These are phyloP conservation scores for Candida sanyiensis DNA, from an alignment of 805 yeast genomes.

Conservation along the genomic window DNA sequence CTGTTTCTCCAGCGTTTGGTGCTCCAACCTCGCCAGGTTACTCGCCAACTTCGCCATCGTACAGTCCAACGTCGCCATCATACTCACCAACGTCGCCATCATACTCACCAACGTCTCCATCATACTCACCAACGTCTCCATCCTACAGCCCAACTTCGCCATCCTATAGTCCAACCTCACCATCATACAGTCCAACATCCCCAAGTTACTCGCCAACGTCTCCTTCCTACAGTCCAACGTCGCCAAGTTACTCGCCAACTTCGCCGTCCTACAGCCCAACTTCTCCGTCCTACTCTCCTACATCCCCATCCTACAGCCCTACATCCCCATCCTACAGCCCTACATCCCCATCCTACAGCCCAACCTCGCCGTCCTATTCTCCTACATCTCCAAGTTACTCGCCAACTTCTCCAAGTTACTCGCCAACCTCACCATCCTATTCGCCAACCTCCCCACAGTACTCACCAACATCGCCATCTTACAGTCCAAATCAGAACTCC, in stretches of 20 bases:
- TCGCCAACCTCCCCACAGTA: slow-evolving; percentile 40
- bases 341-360: slow-evolving; percentile 51
- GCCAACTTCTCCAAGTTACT: slow-evolving; percentile 63
- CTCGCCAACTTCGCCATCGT: slow-evolving; percentile 62
- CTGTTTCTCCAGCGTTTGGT: slow-evolving; percentile 45
- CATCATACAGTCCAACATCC: slow-evolving; percentile 67
- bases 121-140: slow-evolving; percentile 77
- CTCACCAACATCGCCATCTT: slow-evolving; percentile 38
- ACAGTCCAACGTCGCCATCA: slow-evolving; percentile 54
- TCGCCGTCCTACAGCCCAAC: slow-evolving; percentile 69
- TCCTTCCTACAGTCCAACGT: slow-evolving; percentile 72
- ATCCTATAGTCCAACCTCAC: slow-evolving; percentile 65
- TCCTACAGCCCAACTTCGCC: slow-evolving; percentile 73
- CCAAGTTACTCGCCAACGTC: slow-evolving; percentile 78
- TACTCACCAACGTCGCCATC: slow-evolving; percentile 41
- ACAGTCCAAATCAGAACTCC: slow-evolving; percentile 35
- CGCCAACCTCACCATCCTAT: slow-evolving; percentile 53
- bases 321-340: slow-evolving; percentile 54
- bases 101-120: slow-evolving; percentile 38
- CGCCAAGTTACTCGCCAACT: slow-evolving; percentile 73
- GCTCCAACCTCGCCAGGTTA: slow-evolving; percentile 51
- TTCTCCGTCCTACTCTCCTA: slow-evolving; percentile 69
- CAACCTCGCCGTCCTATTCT: slow-evolving; percentile 50
- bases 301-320: slow-evolving; percentile 60
- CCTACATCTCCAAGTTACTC: slow-evolving; percentile 46